These are phyloP conservation scores for Acrodontium crateriforme DNA, from an alignment of 2,329 filamentous ascomycete genomes.

Conservation along the genomic window DNA sequence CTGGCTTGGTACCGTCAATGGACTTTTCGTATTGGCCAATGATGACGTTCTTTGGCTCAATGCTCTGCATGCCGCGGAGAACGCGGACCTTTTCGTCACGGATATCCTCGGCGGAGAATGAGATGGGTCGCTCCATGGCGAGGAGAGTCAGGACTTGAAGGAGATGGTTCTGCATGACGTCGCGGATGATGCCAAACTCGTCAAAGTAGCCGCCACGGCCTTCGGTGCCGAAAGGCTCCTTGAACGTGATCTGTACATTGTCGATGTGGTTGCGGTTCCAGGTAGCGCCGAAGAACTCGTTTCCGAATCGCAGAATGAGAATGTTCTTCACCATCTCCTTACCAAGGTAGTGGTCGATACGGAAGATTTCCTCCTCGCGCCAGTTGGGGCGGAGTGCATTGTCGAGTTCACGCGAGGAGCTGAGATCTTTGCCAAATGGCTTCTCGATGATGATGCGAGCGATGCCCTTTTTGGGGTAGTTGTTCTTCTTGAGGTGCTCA, in stretches of 20 bases:
- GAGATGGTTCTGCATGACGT: constrained; percentile 99
- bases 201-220: constrained; percentile 98
- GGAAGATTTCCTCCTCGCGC: constrained; percentile 98
- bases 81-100: constrained; percentile 98
- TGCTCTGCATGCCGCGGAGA: constrained; percentile 78
- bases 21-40: constrained; percentile 98
- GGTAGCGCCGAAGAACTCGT: constrained; percentile 95
- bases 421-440: constrained; percentile 94
- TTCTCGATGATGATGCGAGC: constrained; percentile 97
- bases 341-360: constrained; percentile 97
- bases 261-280: constrained; percentile 99
- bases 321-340: constrained; percentile 99
- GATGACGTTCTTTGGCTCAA: constrained; percentile 99
- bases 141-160: constrained; percentile 91
- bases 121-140: constrained; percentile 96
- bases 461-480: constrained; percentile 83
- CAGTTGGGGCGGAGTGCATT: constrained; percentile 92
- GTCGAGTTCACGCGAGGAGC: constrained; percentile 85
- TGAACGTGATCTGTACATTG: constrained; percentile 98
- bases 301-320: constrained; percentile 91
- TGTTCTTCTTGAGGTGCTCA: constrained; percentile 92
- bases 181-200: constrained; percentile 97
- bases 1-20: constrained; percentile 86
- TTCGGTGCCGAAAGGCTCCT: constrained; percentile 97
- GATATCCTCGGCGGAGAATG: constrained; percentile 95